Base-by-base conservation (phyloP, 1,284 basidiomycete genomes). In the Ganoderma boninense region DNA sequence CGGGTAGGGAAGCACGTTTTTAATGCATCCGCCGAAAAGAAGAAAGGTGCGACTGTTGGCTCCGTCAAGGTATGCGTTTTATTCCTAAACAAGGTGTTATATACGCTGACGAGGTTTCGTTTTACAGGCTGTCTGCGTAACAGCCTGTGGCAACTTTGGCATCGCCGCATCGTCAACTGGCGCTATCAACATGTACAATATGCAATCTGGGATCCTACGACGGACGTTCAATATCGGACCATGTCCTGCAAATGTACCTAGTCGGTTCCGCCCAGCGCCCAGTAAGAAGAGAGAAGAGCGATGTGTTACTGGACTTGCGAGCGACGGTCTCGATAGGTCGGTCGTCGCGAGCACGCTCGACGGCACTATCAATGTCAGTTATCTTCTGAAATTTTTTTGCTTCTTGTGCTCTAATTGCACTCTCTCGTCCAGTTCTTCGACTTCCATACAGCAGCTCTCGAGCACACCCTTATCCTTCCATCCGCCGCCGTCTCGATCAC, bases 121-220 rank as follows among this genome's bases (percentile, higher is more conserved):
- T 42, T 6, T 14, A 10, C 74, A 95, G 93, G 87, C 92, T n/a
- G 94, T 96, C 14, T 95, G 93, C 75, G 94, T 99, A 18, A 94
- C 96, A 16, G 94, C 95, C 0, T 99, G 98, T 79, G 98, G 98
- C 18, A 99, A 99, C 79, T 99, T 98, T 80, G 96, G 94, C 52
- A 82, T 99, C 7, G 93, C 92, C 1, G 90, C 95, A 35, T 93
- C 94, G 0, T 93, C 93, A 1, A 91, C 89, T 0, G 95, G 95
- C 10, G 85, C 87, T 49, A 92, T 98, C 64, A 82, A 90, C 68
- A 92, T 97, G 91, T 98, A 95, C 92, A 98, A 98, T 79, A 92
- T 98, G 91, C 97, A 99, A 82, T 97, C 95, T 16, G 98, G 97
- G 1, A 89, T 97, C 71, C 90, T 91, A 76, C 87, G 98, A 57